Conservation (phyloP, 139 green algal species). For the Limnomonas spitsbergensis region DNA sequence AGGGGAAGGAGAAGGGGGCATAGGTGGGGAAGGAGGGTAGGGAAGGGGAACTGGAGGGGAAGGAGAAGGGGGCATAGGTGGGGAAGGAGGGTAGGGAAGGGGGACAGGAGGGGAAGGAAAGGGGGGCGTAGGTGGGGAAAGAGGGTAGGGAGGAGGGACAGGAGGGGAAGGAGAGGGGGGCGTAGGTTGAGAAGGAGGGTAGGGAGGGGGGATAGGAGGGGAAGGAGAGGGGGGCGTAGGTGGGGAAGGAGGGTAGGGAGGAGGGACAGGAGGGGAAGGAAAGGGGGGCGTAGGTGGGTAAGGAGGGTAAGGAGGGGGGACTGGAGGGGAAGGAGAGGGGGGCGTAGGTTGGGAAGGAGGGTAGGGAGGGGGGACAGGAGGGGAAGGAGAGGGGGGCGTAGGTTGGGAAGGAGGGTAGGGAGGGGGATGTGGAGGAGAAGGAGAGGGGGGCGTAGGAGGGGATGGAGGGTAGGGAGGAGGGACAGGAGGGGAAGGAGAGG, state of each 20-base stretch:
- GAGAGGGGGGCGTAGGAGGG: not conserved
- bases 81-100: not conserved
- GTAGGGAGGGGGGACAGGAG: not conserved
- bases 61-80: not conserved
- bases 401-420: not conserved
- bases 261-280: not conserved
- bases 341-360: too few species aligned
- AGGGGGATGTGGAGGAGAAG: not conserved
- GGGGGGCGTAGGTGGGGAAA: not conserved
- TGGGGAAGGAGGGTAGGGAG: not conserved
- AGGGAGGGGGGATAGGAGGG: not conserved
- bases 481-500: too few species aligned
- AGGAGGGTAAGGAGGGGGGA: not conserved
- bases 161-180: not conserved
- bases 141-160: not conserved
- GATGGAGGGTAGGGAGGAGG: not conserved
- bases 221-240: not conserved
- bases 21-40: not conserved
- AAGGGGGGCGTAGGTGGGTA: not conserved
- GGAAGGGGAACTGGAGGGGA: not conserved
- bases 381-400: not conserved
- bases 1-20: not conserved
- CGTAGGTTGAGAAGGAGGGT: not conserved
- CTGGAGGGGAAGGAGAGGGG: not conserved
- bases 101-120: not conserved